Base-by-base conservation (phyloP, 1,139 yeast species). In the Tardiomyces depauwii region DNA sequence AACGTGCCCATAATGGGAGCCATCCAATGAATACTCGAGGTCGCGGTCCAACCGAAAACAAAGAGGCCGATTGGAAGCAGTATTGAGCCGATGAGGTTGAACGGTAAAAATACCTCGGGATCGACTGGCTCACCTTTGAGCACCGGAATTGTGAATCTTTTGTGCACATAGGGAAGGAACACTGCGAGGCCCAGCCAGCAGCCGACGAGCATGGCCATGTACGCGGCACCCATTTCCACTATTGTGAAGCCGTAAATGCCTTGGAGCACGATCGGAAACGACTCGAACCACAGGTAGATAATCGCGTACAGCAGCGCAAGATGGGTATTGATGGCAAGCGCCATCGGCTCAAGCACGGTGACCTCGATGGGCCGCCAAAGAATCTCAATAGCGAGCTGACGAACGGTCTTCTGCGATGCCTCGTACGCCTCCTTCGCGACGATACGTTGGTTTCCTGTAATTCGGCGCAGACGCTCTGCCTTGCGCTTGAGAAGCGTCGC, bases 241-340 rank as follows among this genome's bases (percentile, higher is more conserved):
- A 76, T 79, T 32, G 74, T 68, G 77, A 78, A 82, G 18, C 80
- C 80, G 61, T 82, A 80, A 47, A 81, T 85, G 60, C 78, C 84
- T 61, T 63, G 65, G 55, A 69, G 82, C 11, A 84, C 76, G 49
- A 81, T 71, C 18, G 91, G 91, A 60, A 72, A 76, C 0, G 96
- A 96, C 67, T 85, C 85, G 78, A 89, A 86, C 70, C 88, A 87
- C 47, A 95, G 94, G 63, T 88, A 89, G 49, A 89, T 72, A 53
- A 88, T 71, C 25, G 96, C 85, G 68, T 89, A 88, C 58, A 88
- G 82, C 61, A 89, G 76, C 46, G 95, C 84, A 60, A 88, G 94
- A 65, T 86, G 89, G 51, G 78, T 76, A 58, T 96, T 85, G 64
- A 88, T 76, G 55, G 85, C 67, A 52, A 80, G 88, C 56, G 89